Conservation (phyloP, 495 filamentous ascomycete species). For the Neurospora sublineolata region DNA sequence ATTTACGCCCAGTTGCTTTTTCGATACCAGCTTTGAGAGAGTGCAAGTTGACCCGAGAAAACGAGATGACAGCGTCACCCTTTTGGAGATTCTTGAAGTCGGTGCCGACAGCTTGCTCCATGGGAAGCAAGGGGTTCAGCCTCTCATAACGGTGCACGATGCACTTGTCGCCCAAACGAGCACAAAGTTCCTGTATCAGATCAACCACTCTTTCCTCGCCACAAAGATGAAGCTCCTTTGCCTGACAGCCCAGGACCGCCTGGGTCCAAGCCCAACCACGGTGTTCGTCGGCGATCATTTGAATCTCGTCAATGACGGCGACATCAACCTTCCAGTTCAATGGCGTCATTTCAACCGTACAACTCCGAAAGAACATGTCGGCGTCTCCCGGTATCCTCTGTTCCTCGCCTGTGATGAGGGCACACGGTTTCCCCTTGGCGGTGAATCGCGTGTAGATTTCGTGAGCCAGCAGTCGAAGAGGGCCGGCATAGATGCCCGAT, state of each 20-base stretch:
- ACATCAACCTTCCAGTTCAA: conserved; percentile 63
- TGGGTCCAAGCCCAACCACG: conserved; percentile 97
- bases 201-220: conserved; percentile 77
- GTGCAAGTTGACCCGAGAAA: conserved; percentile 74
- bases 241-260: conserved; percentile 75
- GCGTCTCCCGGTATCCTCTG: conserved; percentile 44
- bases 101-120: conserved; percentile 48
- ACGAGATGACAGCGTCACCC: conserved; percentile 82
- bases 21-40: conserved; percentile 71
- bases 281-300: conserved; percentile 73
- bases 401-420: conserved; percentile 88
- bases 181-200: conserved; percentile 68
- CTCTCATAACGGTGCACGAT: conserved; percentile 72
- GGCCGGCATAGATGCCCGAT: conserved; percentile 81
- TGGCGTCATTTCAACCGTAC: conserved; percentile 94
- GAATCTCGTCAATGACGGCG: conserved; percentile 94
- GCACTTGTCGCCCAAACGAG: conserved; percentile 69
- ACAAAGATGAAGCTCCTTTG: conserved; percentile 84
- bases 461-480: conserved; percentile 80
- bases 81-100: conserved; percentile 59
- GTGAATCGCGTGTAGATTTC: conserved; percentile 80
- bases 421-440: conserved; percentile 59
- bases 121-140: conserved; percentile 62
- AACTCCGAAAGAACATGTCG: conserved; percentile 52
- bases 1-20: conserved; percentile 56